Evolutionary conservation across 176 grass and related monocot species (phyloP), one percentile per base, ranked within the genome.

Genomic region (Cymbopogon citratus): DNA sequence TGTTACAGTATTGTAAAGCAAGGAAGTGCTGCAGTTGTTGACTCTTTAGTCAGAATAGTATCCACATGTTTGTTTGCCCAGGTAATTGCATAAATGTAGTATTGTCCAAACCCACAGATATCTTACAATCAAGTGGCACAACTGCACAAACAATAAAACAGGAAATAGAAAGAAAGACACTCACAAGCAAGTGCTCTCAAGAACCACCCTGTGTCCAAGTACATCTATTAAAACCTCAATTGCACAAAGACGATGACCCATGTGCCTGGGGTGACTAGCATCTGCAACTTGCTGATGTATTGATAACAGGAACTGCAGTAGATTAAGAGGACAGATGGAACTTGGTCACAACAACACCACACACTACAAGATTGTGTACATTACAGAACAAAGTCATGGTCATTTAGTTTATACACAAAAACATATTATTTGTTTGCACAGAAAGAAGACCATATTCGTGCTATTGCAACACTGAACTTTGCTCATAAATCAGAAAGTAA

Each of bases 121-220:
- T n/a, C 16, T 78, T 76, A 38, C 21, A 71, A 61, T 28, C 44
- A 69, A 57, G 26, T 70, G 57, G 66, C 46, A 73, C 34, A 68
- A 80, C 63, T 44, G 66, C 46, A 73, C 34, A 68, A 80, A 21
- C 51, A 80, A 35, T 77, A 25, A 59, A 79, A 78, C 63, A 79
- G 23, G 51, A 75, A 84, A 71, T 11, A 82, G 61, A 65, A 75
- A 81, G 74, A 67, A 45, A 52, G 39, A 49, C 33, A 87, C 87
- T 94, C 89, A 97, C 94, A 85, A 90, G 18, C 91, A 97, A 92
- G 85, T 94, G 84, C 94, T 97, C 84, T 93, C 87, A 83, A 89
- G 60, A 80, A 90, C 80, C 83, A 87, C 87, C 81, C 94, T 90
- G 66, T 88, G 87, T 29, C 94, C 92, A 83, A 97, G 89, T 85